Base-by-base conservation (phyloP, 352 stramenopile genomes). In the Pythium phragmiticola region DNA sequence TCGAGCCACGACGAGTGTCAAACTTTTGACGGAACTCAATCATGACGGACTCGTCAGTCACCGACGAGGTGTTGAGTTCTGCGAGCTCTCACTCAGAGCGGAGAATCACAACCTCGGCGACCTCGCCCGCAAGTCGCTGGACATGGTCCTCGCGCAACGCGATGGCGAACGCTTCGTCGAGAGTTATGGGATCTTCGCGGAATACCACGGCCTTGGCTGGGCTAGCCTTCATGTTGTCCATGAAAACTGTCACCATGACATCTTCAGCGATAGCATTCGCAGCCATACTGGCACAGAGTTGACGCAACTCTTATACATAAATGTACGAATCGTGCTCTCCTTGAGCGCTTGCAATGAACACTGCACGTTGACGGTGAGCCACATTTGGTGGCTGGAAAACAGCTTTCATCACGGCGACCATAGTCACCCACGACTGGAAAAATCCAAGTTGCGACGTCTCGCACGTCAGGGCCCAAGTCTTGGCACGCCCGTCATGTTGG, bases 301-400 rank as follows among this genome's bases (percentile, higher is more conserved):
- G 54, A 26, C 66, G 57, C 43, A 69, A 45, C 53, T 70, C 62
- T 42, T 73, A 57, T 12, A 67, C 57, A 23, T 53, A 68, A 2
- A 36, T 37, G 48, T 63, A 57, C 19, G 68, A 26, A 1, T 69
- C 58, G 21, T 54, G 48, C 19, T 68, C 61, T 19, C 60, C 57
- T 65, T 75, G 66, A 9, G 60, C 57, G 26, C 56, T 66, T 6
- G 53, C 34, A 11, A 73, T 63, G 45, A 73, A 77, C 28, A 46
- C 57, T 1, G 48, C 49, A 21, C 21, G 21, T 21, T 70, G 63
- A 13, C 66, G 60, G 53, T 68, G 65, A 3, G 56, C 48, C 21
- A 63, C 53, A 37, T 75, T 68, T 30, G 65, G 56, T 23, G 65
- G 69, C 9, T 66, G 36, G 41, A 73, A 76, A 2, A 60, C 64